A percentile compares a stretch with the other conserved stretches of the same genome.
Evolutionary conservation across 2,329 filamentous ascomycete genomes (phyloP).

Genomic region (Curvularia verruculosa): DNA sequence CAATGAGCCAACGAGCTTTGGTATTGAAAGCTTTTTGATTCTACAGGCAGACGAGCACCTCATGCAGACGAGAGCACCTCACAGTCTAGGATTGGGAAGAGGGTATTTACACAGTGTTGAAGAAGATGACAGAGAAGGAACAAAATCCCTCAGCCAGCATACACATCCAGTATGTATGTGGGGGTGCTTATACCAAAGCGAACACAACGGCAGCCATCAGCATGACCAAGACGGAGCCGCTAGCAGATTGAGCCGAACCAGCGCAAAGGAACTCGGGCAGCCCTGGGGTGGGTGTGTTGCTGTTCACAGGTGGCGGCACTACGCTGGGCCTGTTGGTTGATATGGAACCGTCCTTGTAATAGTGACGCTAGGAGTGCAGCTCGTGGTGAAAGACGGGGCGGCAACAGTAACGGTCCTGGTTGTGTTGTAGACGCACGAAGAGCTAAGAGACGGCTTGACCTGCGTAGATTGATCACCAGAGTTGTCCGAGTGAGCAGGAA

Average conservation of each 20-base stretch:
- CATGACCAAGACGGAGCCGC: conserved; percentile 30
- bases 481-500: conserved; percentile 15
- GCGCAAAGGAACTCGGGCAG: conserved; percentile 34
- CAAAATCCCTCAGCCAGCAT: conserved; percentile 1
- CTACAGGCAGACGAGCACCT: background rate
- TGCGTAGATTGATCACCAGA: conserved; percentile 22
- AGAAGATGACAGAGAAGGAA: conserved; percentile 12
- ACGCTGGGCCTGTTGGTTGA: conserved; percentile 9
- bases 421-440: conserved; percentile 12
- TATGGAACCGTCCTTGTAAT: conserved; percentile 35
- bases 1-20: conserved; percentile 2
- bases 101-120: conserved; percentile 14
- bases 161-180: too few relatives aligned
- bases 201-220: conserved; percentile 26
- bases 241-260: conserved; percentile 17
- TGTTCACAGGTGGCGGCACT: conserved; percentile 32
- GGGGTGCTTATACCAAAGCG: conserved; percentile 28
- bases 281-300: conserved; percentile 24
- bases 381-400: background rate
- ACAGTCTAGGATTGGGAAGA: conserved; percentile 13
- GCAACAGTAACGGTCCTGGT: conserved; percentile 11
- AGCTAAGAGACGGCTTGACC: conserved; percentile 11
- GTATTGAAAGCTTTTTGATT: conserved; percentile 8
- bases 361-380: conserved; percentile 31
- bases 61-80: conserved; percentile 1